Base-by-base conservation (phyloP, 306 rosid species). In the Sicyos baderoa region DNA sequence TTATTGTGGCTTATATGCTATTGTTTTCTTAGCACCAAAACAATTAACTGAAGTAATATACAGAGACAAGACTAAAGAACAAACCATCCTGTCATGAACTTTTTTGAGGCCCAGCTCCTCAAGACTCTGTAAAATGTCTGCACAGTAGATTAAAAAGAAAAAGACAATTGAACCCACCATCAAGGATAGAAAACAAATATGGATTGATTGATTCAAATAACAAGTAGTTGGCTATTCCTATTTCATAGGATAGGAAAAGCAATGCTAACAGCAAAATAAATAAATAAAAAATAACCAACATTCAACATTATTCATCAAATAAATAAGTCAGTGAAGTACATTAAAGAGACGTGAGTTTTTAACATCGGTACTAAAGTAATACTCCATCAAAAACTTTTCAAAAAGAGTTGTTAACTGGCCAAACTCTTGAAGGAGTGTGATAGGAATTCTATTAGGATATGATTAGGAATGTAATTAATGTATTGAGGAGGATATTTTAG, bases 61-160 rank as follows among this genome's bases (percentile, higher is more conserved):
- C 59, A 54, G 17, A 17, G 73, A 18, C 17, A 9, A 47, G 47
- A 71, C 64, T 64, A 70, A 63, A 68, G 79, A 79, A 70, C 67
- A 70, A 40, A 89, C 96, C 96, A 89, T 81, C 96, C 96, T 0
- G 94, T 87, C 96, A 89, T 89, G 80, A 89, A 89, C 81, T 89
- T 89, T 67, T 89, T 87, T 3, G 96, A 89, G 9, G 94, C 86
- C 96, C 96, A 89, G 84, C 96, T 89, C 75, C 91, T 79, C 60
- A 89, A 72, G 74, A 89, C 91, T 79, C 81, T 89, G 91, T 53
- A 77, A 81, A 85, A 85, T 1, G 96, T 87, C 96, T 89, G 76
- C 88, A 87, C 54, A 66, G 48, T 54, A 63, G 35, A 73, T 50
- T 25, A 25, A 25, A 68, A 58, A 68, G 58, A n/a, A n/a, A n/a